phyloP scores from a whole-genome alignment of 192 early-diverging fungal species.

The Entomortierella parvispora region DNA sequence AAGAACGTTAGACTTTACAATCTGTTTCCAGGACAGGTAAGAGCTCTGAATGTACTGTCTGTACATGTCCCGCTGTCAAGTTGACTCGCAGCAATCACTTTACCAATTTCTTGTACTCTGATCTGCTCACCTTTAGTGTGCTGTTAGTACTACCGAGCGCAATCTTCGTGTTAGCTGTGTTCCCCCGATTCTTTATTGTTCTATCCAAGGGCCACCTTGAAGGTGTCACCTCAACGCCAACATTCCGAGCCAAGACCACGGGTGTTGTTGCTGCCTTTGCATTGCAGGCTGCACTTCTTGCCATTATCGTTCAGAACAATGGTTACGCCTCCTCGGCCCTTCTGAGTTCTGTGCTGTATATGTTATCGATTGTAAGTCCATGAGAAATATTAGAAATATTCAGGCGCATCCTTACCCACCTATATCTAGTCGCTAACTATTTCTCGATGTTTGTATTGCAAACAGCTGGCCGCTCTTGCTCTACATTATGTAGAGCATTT shows the following conservation, averaged over 20 bases:
- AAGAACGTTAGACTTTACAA: constrained; percentile 10
- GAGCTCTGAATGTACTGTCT: background rate
- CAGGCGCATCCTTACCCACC: background rate
- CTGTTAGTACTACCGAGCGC: constrained; percentile 7
- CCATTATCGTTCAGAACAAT: background rate
- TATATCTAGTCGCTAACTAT: background rate
- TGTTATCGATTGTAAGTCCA: constrained; percentile 10
- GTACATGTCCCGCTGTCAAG: background rate
- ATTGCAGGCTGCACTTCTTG: constrained; percentile 11
- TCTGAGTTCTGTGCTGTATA: constrained; percentile 12
- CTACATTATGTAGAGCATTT: constrained; percentile 24
- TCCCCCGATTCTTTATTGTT: constrained; percentile 10
- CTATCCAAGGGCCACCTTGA: constrained; percentile 15
- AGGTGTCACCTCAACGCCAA: constrained; percentile 10
- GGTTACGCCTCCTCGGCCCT: constrained; percentile 5
- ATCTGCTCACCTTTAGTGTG: constrained; percentile 4
- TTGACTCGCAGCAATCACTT: background rate
- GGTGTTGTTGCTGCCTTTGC: constrained; percentile 4
- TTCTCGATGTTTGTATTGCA: background rate
- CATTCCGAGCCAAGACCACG: constrained; percentile 10
- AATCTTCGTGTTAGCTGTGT: constrained; percentile 7
- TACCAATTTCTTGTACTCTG: background rate
- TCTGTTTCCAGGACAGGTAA: constrained; percentile 19
- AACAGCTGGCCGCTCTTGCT: constrained; percentile 4
- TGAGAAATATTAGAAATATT: background rate